Conservation (phyloP, 2,329 filamentous ascomycete species). For the Colletotrichum karsti region DNA sequence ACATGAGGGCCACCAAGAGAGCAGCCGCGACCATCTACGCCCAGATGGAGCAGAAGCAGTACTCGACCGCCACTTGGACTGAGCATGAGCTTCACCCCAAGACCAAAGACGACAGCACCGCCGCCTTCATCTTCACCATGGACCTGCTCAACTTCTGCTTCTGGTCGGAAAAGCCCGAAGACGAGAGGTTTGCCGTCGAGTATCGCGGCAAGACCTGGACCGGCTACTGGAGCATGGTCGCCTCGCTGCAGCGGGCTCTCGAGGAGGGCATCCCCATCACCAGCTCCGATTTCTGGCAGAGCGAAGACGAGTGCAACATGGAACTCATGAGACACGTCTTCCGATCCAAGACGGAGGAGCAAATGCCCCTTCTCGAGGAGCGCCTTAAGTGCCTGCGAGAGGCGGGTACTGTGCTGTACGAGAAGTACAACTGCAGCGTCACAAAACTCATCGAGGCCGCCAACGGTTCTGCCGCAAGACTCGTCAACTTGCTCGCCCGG, state of each 20-base stretch:
- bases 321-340: conserved; percentile 81
- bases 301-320: conserved; percentile 79
- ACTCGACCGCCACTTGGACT: conserved; percentile 87
- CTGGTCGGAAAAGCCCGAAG: conserved; percentile 79
- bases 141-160: conserved; percentile 97
- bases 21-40: conserved; percentile 82
- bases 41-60: conserved; percentile 84
- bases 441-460: conserved; percentile 77
- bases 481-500: conserved; percentile 86
- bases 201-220: conserved; percentile 88
- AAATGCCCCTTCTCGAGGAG: conserved; percentile 84
- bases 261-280: conserved; percentile 95
- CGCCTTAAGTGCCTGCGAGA: conserved; percentile 83
- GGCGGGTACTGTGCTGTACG: conserved; percentile 80
- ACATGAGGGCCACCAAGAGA: conserved; percentile 82
- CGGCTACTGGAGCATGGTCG: conserved; percentile 94
- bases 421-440: conserved; percentile 80
- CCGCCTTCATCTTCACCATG: conserved; percentile 97
- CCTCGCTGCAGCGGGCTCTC: conserved; percentile 83
- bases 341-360: conserved; percentile 83
- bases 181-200: conserved; percentile 82
- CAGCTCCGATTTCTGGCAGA: conserved; percentile 85
- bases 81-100: conserved; percentile 91
- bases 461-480: conserved; percentile 78
- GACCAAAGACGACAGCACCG: conserved; percentile 78